These are phyloP conservation scores for Syzygium aqueum DNA, from an alignment of 345 rosid species.

Conservation along the genomic window DNA sequence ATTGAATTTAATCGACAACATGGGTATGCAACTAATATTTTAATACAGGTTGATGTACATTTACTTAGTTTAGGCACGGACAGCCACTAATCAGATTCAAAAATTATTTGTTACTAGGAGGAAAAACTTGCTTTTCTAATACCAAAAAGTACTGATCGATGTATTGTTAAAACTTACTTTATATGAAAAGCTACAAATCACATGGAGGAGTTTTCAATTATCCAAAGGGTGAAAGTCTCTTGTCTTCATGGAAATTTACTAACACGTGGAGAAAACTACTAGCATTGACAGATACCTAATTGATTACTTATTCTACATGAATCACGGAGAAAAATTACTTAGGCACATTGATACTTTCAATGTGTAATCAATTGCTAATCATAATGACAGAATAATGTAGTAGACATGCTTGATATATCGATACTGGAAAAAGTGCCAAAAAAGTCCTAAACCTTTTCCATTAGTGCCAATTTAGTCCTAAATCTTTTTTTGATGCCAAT, in stretches of 20 bases:
- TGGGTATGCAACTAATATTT: not conserved
- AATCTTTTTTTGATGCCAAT: no score
- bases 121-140: not conserved
- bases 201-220: not conserved
- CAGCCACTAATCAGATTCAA: not conserved
- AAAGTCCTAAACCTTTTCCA: no score
- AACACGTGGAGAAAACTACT: not conserved
- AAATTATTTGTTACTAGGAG: not conserved
- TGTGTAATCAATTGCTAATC: not conserved
- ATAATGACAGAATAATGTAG: not conserved
- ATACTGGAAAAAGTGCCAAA: no score
- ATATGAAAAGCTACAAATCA: not conserved
- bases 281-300: not conserved
- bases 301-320: not conserved
- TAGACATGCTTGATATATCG: not conserved
- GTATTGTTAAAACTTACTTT: not conserved
- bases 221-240: not conserved
- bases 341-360: not conserved
- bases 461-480: no score
- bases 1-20: not conserved
- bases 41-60: not conserved
- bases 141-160: not conserved
- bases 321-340: not conserved
- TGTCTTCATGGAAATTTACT: not conserved
- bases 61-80: not conserved